Evolutionary conservation across 169 alveolate genomes (phyloP).

Genomic region (Fabrea salina): DNA sequence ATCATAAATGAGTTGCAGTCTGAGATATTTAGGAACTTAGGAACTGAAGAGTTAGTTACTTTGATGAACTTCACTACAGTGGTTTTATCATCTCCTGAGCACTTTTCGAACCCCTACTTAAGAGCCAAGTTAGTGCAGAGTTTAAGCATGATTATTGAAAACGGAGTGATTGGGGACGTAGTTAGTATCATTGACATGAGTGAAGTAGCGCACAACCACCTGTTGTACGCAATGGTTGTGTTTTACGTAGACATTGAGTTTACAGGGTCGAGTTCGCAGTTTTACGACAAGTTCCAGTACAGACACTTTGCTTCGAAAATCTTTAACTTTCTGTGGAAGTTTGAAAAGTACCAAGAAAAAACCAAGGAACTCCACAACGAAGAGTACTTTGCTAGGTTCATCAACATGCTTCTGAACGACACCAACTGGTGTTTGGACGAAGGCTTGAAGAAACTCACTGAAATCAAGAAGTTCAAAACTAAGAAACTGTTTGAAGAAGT

Average conservation of each 20-base stretch:
- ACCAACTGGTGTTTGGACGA: slow-evolving; percentile 19
- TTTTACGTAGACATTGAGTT: slow-evolving; percentile 27
- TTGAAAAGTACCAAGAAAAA: background rate
- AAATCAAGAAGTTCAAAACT: background rate
- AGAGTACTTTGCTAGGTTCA: background rate
- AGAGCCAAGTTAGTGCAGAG: slow-evolving; percentile 29
- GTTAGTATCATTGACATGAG: background rate
- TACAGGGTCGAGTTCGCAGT: slow-evolving; percentile 6
- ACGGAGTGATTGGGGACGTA: background rate
- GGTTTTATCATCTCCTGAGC: background rate
- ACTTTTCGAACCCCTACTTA: slow-evolving; percentile 12
- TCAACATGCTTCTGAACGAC: slow-evolving; percentile 18
- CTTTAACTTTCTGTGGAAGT: background rate
- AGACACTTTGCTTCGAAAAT: slow-evolving; percentile 27
- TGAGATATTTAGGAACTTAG: background rate
- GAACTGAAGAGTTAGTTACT: background rate
- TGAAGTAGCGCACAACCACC: background rate
- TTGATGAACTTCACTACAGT: background rate
- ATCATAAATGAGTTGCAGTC: background rate
- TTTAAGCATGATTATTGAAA: background rate
- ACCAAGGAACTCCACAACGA: background rate
- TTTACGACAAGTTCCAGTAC: slow-evolving; percentile 27
- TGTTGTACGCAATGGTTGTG: background rate
- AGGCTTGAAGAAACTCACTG: background rate
- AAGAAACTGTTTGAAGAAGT: background rate